These are phyloP conservation scores for Sporothrix variecibatus DNA, from an alignment of 2,329 filamentous ascomycete genomes.

Conservation along the genomic window DNA sequence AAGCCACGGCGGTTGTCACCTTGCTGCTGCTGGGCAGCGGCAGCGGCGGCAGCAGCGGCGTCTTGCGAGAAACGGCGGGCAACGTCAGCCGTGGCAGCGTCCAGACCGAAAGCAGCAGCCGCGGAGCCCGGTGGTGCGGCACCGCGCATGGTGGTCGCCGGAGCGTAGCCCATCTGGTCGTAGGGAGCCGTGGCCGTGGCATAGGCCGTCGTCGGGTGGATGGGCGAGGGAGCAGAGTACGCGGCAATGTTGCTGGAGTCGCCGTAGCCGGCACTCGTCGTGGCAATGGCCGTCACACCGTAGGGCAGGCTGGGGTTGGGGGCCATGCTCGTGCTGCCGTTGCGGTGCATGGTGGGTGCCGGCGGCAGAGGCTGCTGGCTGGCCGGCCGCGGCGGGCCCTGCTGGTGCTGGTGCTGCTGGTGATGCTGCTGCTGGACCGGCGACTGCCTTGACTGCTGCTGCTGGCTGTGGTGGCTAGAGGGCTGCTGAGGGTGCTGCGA, in stretches of 20 bases:
- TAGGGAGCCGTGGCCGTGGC: conserved; percentile 68
- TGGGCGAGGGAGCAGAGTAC: conserved; percentile 60
- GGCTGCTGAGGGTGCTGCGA: conserved; percentile 21
- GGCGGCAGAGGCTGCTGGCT: conserved; percentile 38
- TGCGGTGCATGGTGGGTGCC: conserved; percentile 44
- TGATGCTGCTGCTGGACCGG: background rate
- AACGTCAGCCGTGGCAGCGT: conserved; percentile 7
- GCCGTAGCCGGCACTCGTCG: conserved; percentile 1
- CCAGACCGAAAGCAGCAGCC: conserved; percentile 46
- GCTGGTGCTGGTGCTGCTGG: background rate
- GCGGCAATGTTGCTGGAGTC: conserved; percentile 13
- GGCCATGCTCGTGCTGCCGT: conserved; percentile 13
- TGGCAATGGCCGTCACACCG: background rate
- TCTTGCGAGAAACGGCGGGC: conserved; percentile 25
- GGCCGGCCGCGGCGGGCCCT: conserved; percentile 33
- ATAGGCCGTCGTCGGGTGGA: conserved; percentile 58
- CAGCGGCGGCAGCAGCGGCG: background rate
- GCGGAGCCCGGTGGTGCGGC: conserved; percentile 46
- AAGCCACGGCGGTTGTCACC: conserved; percentile 67
- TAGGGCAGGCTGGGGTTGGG: background rate
- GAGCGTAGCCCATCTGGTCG: conserved; percentile 74
- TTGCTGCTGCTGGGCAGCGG: background rate
- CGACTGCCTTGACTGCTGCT: background rate
- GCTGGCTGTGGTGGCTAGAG: conserved; percentile 37
- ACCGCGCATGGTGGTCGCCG: conserved; percentile 64